Conservation (phyloP, 176 grass and related monocot genomes). For the Puccinellia tenuiflora region DNA sequence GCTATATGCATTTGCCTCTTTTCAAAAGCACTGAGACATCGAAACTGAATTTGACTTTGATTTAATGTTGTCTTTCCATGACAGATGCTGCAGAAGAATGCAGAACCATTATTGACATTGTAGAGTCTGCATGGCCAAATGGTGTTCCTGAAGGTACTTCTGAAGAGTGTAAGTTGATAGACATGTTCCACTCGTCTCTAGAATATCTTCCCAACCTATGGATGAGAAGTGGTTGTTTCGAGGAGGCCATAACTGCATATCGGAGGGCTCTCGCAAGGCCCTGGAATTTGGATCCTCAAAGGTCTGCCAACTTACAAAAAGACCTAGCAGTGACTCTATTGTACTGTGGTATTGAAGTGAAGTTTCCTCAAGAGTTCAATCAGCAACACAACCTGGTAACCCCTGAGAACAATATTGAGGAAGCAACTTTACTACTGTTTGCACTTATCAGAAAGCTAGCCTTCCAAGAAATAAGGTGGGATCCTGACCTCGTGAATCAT, state of each 20-base stretch:
- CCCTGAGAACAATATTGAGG: slow-evolving; percentile 58
- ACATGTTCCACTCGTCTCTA: slow-evolving; percentile 79
- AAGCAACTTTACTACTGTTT: slow-evolving; percentile 72
- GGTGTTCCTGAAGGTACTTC: slow-evolving; percentile 60
- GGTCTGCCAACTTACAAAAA: slow-evolving; percentile 71
- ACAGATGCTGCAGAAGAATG: slow-evolving; percentile 95
- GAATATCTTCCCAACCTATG: slow-evolving; percentile 90
- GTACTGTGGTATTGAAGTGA: slow-evolving; percentile 70
- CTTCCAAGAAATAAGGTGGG: slow-evolving; percentile 74
- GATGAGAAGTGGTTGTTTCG: slow-evolving; percentile 71
- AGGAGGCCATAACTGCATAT: slow-evolving; percentile 75
- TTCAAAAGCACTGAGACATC: slow-evolving; percentile 14
- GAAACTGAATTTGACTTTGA: slow-evolving; percentile 13
- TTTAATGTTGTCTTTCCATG: slow-evolving; percentile 29
- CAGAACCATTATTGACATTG: slow-evolving; percentile 78
- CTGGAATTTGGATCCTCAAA: slow-evolving; percentile 76
- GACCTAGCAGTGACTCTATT: slow-evolving; percentile 73
- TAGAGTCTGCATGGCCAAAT: slow-evolving; percentile 78
- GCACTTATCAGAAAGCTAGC: slow-evolving; percentile 74
- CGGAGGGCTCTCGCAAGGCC: slow-evolving; percentile 62
- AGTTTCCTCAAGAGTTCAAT: slow-evolving; percentile 38
- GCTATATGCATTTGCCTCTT: background rate
- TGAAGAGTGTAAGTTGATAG: slow-evolving; percentile 75
- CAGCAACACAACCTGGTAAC: slow-evolving; percentile 25
- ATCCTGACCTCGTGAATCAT: slow-evolving; percentile 89